Evolutionary conservation across 805 yeast species (phyloP).

Genomic region (Kurtzmaniella cleridarum): DNA sequence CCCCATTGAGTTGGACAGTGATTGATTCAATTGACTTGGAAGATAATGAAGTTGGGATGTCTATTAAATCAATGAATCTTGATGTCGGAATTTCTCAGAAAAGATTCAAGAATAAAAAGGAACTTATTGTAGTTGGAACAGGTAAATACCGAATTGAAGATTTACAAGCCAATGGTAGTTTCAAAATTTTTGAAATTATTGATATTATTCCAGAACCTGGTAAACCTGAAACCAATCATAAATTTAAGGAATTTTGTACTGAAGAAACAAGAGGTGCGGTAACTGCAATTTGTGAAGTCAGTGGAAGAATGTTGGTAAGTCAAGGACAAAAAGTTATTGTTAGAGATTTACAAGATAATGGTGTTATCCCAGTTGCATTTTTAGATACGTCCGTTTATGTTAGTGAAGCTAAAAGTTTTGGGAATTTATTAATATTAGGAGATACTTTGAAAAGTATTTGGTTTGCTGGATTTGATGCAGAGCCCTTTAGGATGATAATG

Average conservation of each 20-base stretch:
- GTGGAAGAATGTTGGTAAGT: constrained; percentile 76
- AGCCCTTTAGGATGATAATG: constrained; percentile 81
- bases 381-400: constrained; percentile 79
- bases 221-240: constrained; percentile 75
- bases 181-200: constrained; percentile 66
- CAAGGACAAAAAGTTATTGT: constrained; percentile 84
- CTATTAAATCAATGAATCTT: constrained; percentile 48
- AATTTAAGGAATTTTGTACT: constrained; percentile 63
- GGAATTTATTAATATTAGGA: constrained; percentile 75
- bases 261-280: constrained; percentile 85
- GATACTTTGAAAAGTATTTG: constrained; percentile 75
- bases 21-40: constrained; percentile 65
- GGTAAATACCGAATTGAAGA: constrained; percentile 76
- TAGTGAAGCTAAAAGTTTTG: constrained; percentile 74
- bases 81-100: constrained; percentile 40
- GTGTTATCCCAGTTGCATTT: constrained; percentile 91
- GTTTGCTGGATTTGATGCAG: constrained; percentile 88
- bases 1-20: constrained; percentile 71
- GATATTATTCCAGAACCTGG: constrained; percentile 88
- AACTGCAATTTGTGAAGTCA: constrained; percentile 66
- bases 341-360: constrained; percentile 80
- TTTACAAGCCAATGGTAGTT: constrained; percentile 70
- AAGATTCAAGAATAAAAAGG: constrained; percentile 48
- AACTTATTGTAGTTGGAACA: constrained; percentile 73
- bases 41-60: constrained; percentile 61